phyloP scores from a whole-genome alignment of 1,139 yeast species.

The Debaryomyces nepalensis region DNA sequence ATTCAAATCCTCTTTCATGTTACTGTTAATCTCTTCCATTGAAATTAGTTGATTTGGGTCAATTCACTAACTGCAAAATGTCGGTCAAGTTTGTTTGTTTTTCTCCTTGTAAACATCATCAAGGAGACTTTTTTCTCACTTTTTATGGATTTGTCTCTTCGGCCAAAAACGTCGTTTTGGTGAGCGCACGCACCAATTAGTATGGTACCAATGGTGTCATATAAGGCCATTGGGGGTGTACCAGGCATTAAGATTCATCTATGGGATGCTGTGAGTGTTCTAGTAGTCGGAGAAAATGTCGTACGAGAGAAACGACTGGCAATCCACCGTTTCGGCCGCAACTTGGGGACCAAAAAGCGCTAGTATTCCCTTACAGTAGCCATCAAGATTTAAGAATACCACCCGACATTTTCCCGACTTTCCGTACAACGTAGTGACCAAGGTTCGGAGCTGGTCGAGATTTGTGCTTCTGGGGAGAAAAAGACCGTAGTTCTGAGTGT shows the following conservation, averaged over 20 bases:
- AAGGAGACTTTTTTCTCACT: conserved; percentile 19
- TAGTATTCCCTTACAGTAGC: conserved; percentile 56
- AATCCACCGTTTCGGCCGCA: neutral
- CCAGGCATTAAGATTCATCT: too few relatives aligned
- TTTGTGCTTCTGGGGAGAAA: conserved; percentile 79
- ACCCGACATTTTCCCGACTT: conserved; percentile 50
- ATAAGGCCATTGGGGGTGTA: neutral
- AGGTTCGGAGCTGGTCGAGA: conserved; percentile 55
- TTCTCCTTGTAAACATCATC: conserved; percentile 8
- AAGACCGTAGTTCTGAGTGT: conserved; percentile 61
- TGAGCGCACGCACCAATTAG: neutral
- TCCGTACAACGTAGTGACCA: conserved; percentile 54
- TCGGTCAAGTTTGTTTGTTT: conserved; percentile 17
- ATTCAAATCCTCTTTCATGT: conserved; percentile 11
- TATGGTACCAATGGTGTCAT: neutral
- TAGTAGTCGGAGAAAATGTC: neutral
- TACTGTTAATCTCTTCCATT: conserved; percentile 16
- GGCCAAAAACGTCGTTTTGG: conserved; percentile 2
- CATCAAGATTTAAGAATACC: conserved; percentile 47
- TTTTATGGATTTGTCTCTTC: conserved; percentile 6
- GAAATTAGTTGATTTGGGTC: conserved; percentile 7
- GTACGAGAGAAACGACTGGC: conserved; percentile 2
- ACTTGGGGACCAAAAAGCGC: conserved; percentile 58
- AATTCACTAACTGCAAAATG: conserved; percentile 21
- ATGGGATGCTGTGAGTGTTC: too few relatives aligned